Evolutionary conservation across 441 rosid species (phyloP).

Genomic region (Populus tomentosa): DNA sequence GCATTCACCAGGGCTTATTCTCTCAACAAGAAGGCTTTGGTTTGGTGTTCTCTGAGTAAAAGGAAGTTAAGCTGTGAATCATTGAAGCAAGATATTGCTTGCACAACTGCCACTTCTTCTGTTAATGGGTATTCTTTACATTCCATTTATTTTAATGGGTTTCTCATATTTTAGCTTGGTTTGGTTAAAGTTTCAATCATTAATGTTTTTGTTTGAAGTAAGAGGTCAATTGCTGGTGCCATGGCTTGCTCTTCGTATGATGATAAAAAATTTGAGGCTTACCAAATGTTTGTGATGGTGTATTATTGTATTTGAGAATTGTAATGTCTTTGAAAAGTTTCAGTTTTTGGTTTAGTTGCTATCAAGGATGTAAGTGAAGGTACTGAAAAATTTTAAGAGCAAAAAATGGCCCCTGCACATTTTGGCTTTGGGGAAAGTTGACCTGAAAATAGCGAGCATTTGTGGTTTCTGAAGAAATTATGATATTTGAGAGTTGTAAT

Average conservation of each 20-base stretch:
- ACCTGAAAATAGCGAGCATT: background rate
- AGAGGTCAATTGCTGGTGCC: background rate
- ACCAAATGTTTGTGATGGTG: background rate
- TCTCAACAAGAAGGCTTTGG: slow-evolving; percentile 10
- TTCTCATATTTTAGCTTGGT: background rate
- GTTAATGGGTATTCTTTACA: slow-evolving; percentile 38
- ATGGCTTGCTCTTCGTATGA: background rate
- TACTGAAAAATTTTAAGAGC: background rate
- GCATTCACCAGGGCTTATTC: slow-evolving; percentile 26
- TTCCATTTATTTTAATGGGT: slow-evolving; percentile 4
- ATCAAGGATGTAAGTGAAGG: background rate
- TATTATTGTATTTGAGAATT: background rate
- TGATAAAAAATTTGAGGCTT: background rate
- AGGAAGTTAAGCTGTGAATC: slow-evolving; percentile 34
- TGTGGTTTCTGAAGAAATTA: too few species aligned
- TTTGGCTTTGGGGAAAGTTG: background rate
- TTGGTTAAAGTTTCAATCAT: background rate
- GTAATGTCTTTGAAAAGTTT: background rate
- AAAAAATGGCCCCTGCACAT: background rate
- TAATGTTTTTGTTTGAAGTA: background rate
- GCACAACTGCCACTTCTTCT: slow-evolving; percentile 28
- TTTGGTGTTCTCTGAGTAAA: slow-evolving; percentile 24
- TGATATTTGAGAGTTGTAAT: background rate
- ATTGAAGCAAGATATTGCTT: slow-evolving; percentile 25
- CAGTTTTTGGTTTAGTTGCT: background rate